phyloP scores from a whole-genome alignment of 176 grass and related monocot species.

The Cocos nucifera region DNA sequence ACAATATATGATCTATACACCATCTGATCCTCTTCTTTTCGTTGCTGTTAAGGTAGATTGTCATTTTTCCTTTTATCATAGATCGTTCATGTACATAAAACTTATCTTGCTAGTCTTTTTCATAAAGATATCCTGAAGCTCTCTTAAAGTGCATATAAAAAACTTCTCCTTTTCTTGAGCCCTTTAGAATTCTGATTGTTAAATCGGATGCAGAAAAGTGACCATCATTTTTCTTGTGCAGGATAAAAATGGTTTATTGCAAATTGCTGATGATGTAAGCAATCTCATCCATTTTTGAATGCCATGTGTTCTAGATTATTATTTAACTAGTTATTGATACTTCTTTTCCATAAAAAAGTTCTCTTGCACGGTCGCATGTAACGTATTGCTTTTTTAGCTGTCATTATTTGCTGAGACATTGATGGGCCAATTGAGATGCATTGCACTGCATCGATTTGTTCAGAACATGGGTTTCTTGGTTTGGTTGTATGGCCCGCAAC shows the following conservation, averaged over 20 bases:
- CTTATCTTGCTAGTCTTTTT: neutral
- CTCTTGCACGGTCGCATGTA: too few species aligned
- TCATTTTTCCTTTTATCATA: neutral
- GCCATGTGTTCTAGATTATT: neutral
- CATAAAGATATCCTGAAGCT: neutral
- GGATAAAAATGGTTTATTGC: constrained; percentile 57
- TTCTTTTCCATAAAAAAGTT: too few species aligned
- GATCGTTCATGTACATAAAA: neutral
- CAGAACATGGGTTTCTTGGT: constrained; percentile 10
- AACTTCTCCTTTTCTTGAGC: too few species aligned
- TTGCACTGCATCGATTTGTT: neutral
- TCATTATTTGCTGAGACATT: too few species aligned
- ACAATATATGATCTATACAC: constrained; percentile 97
- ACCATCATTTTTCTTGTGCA: constrained; percentile 24
- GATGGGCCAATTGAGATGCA: too few species aligned
- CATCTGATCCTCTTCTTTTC: constrained; percentile 83
- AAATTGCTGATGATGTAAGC: constrained; percentile 89
- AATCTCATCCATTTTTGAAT: neutral
- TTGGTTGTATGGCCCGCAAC: too few species aligned
- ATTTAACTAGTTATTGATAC: too few species aligned
- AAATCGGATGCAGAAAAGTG: too few species aligned
- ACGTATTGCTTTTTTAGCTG: too few species aligned
- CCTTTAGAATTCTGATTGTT: too few species aligned
- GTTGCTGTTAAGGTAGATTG: constrained; percentile 60
- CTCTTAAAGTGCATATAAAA: neutral